phyloP scores from a whole-genome alignment of 2,329 filamentous ascomycete species.

The Aureobasidium sp. region DNA sequence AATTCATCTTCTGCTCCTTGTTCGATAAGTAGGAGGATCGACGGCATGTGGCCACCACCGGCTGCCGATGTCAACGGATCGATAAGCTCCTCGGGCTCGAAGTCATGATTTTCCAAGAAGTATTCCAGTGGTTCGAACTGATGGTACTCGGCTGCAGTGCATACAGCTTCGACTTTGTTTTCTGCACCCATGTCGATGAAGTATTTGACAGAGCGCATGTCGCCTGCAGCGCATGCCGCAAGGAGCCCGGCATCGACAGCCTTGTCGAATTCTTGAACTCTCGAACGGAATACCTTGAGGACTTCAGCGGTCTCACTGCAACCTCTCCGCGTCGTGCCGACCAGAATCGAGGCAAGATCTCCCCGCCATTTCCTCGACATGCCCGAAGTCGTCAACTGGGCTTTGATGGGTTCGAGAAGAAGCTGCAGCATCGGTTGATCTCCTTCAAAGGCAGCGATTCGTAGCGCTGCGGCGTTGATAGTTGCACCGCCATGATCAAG shows the following conservation, averaged over 20 bases:
- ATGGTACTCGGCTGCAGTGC: slow-evolving; percentile 7
- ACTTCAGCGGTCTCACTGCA: slow-evolving; percentile 3
- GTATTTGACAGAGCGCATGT: slow-evolving; percentile 2
- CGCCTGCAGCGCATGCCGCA: slow-evolving; percentile 5
- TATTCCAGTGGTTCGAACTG: slow-evolving; percentile 7
- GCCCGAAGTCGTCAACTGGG: not conserved
- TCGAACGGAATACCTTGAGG: slow-evolving; percentile 2
- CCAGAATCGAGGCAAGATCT: slow-evolving; percentile 5
- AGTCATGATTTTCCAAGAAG: not conserved
- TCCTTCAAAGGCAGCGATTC: not conserved
- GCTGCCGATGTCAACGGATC: not conserved
- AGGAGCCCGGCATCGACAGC: not conserved
- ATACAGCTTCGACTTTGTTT: slow-evolving; percentile 1
- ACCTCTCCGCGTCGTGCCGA: not conserved
- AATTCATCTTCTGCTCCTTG: slow-evolving; percentile 1
- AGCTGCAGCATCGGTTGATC: slow-evolving; percentile 7
- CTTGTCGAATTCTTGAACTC: slow-evolving; percentile 2
- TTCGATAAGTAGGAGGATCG: not conserved
- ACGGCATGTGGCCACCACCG: not conserved
- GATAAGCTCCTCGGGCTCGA: slow-evolving; percentile 2
- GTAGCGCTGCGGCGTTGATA: slow-evolving; percentile 2
- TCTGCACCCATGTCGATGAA: not conserved
- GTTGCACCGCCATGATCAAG: not conserved
- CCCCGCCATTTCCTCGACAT: slow-evolving; percentile 10
- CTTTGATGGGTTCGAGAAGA: slow-evolving; percentile 8